These are phyloP conservation scores for Elaphomyces granulatus DNA, from an alignment of 495 filamentous ascomycete genomes.

Conservation along the genomic window DNA sequence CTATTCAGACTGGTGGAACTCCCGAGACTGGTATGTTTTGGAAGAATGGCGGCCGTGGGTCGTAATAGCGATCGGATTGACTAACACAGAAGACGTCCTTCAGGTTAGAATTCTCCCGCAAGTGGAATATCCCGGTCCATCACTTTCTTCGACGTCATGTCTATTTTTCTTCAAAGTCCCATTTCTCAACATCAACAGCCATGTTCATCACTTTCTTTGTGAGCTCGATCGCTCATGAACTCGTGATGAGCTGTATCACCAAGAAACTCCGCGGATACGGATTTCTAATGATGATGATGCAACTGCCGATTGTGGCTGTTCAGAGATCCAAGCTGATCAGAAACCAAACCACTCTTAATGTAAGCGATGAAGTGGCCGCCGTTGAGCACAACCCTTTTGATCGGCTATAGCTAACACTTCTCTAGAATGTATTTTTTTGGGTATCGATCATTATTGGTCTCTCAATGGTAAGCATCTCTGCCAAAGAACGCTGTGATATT, in stretches of 20 bases:
- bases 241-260: slow-evolving; percentile 96
- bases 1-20: slow-evolving; percentile 92
- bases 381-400: no score
- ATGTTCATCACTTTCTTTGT: slow-evolving; percentile 89
- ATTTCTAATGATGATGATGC: slow-evolving; percentile 87
- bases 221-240: slow-evolving; percentile 76
- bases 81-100: not conserved
- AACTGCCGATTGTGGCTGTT: slow-evolving; percentile 83
- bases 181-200: slow-evolving; percentile 63
- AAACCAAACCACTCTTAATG: slow-evolving; percentile 61
- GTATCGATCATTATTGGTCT: slow-evolving; percentile 86
- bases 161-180: slow-evolving; percentile 61
- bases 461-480: slow-evolving; percentile 47
- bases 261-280: slow-evolving; percentile 94
- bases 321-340: slow-evolving; percentile 68
- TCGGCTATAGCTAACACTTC: not conserved
- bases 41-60: no score
- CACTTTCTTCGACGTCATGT: slow-evolving; percentile 92
- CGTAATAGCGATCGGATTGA: not conserved
- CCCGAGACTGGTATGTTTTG: slow-evolving; percentile 35
- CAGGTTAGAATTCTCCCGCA: slow-evolving; percentile 88
- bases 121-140: slow-evolving; percentile 99
- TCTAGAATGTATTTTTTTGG: slow-evolving; percentile 81
- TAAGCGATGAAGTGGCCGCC: no score
- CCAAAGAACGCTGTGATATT: not conserved